A percentile compares a stretch with the other conserved stretches of the same genome.
Conservation (phyloP, 208 protist species). For the Crithidia bombi region DNA sequence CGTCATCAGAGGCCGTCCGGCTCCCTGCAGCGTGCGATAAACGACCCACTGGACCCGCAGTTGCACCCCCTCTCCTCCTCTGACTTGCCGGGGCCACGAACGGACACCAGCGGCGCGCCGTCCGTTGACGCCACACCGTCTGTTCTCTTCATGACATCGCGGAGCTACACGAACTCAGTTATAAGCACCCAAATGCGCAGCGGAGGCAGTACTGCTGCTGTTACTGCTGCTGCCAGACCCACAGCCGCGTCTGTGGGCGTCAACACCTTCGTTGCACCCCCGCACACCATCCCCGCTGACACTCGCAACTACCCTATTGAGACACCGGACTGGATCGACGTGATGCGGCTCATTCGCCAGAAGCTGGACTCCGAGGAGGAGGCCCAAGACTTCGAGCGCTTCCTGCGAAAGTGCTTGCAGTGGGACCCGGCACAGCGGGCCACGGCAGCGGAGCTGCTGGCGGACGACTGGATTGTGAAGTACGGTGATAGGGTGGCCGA, state of each 20-base stretch:
- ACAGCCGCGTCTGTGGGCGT: too few species aligned
- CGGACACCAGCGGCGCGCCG: not conserved
- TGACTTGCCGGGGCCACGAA: not conserved
- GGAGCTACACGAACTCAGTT: not conserved
- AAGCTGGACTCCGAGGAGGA: constrained; percentile 39
- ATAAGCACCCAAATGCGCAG: not conserved
- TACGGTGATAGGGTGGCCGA: constrained; percentile 20
- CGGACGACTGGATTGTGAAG: constrained; percentile 42
- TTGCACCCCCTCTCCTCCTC: not conserved
- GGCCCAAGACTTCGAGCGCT: constrained; percentile 43
- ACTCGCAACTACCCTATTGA: constrained; percentile 31
- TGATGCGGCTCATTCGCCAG: constrained; percentile 35
- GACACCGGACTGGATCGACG: constrained; percentile 44
- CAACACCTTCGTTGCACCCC: too few species aligned
- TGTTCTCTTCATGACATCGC: constrained; percentile 12
- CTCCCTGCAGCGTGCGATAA: not conserved
- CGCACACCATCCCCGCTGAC: not conserved
- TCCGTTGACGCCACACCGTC: constrained; percentile 2
- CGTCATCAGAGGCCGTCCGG: not conserved
- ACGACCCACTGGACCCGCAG: not conserved
- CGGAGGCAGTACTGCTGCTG: not conserved
- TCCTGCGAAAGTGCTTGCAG: constrained; percentile 51
- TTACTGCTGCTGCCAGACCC: not conserved
- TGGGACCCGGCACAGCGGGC: constrained; percentile 57
- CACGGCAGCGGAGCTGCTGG: constrained; percentile 42